Percentiles rank a stretch among this genome's conserved stretches.
Conservation (phyloP, 768 basidiomycete genomes). For the Crepidotus variabilis region DNA sequence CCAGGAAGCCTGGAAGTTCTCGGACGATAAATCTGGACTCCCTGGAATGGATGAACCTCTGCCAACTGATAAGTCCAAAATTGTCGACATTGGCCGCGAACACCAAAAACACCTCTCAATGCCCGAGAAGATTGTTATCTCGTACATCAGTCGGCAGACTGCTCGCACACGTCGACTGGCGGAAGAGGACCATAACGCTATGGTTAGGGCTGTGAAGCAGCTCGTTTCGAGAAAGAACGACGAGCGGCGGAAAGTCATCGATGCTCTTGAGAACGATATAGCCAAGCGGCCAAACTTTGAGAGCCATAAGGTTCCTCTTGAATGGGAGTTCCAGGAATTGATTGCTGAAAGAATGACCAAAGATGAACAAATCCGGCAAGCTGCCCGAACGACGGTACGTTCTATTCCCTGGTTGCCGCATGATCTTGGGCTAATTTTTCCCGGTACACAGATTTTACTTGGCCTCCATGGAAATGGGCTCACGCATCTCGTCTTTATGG, state of each 20-base stretch:
- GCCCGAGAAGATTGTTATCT: slow-evolving; percentile 56
- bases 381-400: slow-evolving; percentile 68
- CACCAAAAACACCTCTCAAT: slow-evolving; percentile 30
- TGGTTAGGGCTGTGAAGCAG: slow-evolving; percentile 50
- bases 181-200: slow-evolving; percentile 47
- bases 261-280: slow-evolving; percentile 7
- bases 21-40: slow-evolving; percentile 6
- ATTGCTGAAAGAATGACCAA: slow-evolving; percentile 64
- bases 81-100: slow-evolving; percentile 16
- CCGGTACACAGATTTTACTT: slow-evolving; percentile 48
- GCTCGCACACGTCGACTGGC: slow-evolving; percentile 46
- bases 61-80: slow-evolving; percentile 1
- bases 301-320: slow-evolving; percentile 15
- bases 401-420: background rate
- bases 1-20: background rate
- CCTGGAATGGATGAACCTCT: slow-evolving; percentile 5
- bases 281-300: slow-evolving; percentile 16
- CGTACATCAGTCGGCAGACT: slow-evolving; percentile 71
- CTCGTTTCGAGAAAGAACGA: slow-evolving; percentile 39
- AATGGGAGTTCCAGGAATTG: slow-evolving; percentile 61
- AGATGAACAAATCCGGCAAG: slow-evolving; percentile 70
- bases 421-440: background rate
- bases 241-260: slow-evolving; percentile 17
- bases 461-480: slow-evolving; percentile 82
- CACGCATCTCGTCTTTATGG: slow-evolving; percentile 85